Evolutionary conservation across 2,329 filamentous ascomycete genomes (phyloP).

Genomic region (Ophiostoma sp.): DNA sequence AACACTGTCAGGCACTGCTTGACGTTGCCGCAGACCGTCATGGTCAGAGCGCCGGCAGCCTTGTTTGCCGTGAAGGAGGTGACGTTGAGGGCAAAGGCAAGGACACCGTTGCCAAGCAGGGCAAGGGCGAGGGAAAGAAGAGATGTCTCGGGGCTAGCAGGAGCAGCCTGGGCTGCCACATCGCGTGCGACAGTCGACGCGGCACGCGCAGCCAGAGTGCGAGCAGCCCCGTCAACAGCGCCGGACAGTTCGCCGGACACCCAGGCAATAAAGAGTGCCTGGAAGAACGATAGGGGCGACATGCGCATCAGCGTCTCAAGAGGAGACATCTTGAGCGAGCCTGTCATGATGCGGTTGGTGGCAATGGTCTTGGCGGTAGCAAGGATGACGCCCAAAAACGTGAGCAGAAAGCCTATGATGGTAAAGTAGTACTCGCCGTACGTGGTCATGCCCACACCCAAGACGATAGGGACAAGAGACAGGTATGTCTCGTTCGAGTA

Average conservation of each 20-base stretch:
- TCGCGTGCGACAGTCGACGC: neutral
- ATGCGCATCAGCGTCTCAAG: conserved; percentile 59
- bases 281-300: conserved; percentile 55
- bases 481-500: conserved; percentile 55
- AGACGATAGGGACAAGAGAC: conserved; percentile 54
- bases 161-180: neutral
- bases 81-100: conserved; percentile 53
- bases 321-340: conserved; percentile 51
- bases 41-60: conserved; percentile 52
- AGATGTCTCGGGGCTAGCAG: neutral
- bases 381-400: conserved; percentile 49
- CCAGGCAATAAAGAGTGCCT: conserved; percentile 49
- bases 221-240: conserved; percentile 25
- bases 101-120: conserved; percentile 47
- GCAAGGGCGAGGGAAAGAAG: conserved; percentile 34
- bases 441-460: conserved; percentile 55
- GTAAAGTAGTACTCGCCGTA: conserved; percentile 59
- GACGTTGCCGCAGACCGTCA: conserved; percentile 55
- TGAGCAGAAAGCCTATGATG: conserved; percentile 51
- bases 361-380: conserved; percentile 56
- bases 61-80: conserved; percentile 56
- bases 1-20: conserved; percentile 55
- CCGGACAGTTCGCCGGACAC: conserved; percentile 48
- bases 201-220: neutral
- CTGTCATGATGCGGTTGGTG: conserved; percentile 61